A percentile compares a stretch with the other conserved stretches of the same genome.
phyloP scores from a whole-genome alignment of 1,284 basidiomycete genomes.

The Schizophyllum commune region DNA sequence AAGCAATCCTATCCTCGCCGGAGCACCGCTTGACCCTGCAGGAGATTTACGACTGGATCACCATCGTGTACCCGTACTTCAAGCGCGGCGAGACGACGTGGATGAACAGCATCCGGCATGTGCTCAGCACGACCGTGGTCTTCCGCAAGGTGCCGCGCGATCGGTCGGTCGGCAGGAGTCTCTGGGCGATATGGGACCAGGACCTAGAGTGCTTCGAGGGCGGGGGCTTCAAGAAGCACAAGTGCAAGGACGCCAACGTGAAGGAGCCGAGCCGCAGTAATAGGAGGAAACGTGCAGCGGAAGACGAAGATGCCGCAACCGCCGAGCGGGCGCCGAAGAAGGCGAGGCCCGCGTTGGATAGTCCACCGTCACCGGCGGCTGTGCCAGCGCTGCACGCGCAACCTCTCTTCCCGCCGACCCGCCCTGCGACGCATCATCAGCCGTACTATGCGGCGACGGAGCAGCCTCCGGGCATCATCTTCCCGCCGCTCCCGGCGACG shows the following conservation, averaged over 20 bases:
- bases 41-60: constrained; percentile 96
- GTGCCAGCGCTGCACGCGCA: constrained; percentile 25
- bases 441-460: constrained; percentile 55
- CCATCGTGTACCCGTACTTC: constrained; percentile 89
- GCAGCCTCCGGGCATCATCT: constrained; percentile 49
- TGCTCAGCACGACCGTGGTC: constrained; percentile 75
- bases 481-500: constrained; percentile 54
- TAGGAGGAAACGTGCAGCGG: constrained; percentile 28
- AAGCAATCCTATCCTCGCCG: constrained; percentile 83
- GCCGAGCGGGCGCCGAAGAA: constrained; percentile 38
- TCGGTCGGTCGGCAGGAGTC: constrained; percentile 59
- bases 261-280: constrained; percentile 26
- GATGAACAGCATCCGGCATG: constrained; percentile 90
- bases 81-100: constrained; percentile 91
- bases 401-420: constrained; percentile 46
- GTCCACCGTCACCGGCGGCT: constrained; percentile 18
- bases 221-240: constrained; percentile 62
- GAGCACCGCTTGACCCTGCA: constrained; percentile 84
- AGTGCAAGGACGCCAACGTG: constrained; percentile 56
- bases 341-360: constrained; percentile 16
- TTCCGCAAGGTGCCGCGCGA: constrained; percentile 67
- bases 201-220: constrained; percentile 64
- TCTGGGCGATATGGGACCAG: constrained; percentile 71
- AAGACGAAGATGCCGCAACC: constrained; percentile 25
- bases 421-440: constrained; percentile 58